A percentile compares a stretch with the other conserved stretches of the same genome.
These are phyloP conservation scores for Penicillium malachiteum DNA, from an alignment of 495 filamentous ascomycete genomes.

Conservation along the genomic window DNA sequence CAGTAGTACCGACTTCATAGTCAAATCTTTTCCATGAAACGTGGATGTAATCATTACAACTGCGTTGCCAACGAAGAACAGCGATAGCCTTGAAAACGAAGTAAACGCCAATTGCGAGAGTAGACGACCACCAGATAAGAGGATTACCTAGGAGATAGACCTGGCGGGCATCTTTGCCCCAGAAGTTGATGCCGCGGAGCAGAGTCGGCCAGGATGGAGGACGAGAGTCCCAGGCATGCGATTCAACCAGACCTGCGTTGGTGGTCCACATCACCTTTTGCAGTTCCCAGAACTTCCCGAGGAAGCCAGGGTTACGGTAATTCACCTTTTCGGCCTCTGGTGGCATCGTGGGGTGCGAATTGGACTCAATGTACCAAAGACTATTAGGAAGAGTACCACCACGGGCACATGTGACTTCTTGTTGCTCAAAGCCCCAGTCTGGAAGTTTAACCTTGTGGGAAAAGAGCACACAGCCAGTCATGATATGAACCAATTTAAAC, in stretches of 20 bases:
- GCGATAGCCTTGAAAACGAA: conserved; percentile 81
- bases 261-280: conserved; percentile 99
- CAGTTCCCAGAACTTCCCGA: conserved; percentile 99
- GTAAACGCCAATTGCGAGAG: conserved; percentile 76
- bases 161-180: conserved; percentile 91
- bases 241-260: conserved; percentile 93
- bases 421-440: conserved; percentile 94
- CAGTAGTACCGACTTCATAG: conserved; percentile 88
- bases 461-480: conserved; percentile 96
- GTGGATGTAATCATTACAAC: conserved; percentile 79
- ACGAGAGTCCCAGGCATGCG: conserved; percentile 96
- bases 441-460: conserved; percentile 98
- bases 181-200: conserved; percentile 97
- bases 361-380: conserved; percentile 92
- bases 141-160: conserved; percentile 97
- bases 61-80: conserved; percentile 90
- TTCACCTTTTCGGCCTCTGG: conserved; percentile 86
- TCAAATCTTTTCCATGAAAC: conserved; percentile 91
- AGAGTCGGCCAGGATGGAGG: conserved; percentile 92
- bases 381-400: conserved; percentile 93
- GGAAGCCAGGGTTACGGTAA: conserved; percentile 90
- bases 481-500: conserved; percentile 89
- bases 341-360: conserved; percentile 74
- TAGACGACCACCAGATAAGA: conserved; percentile 90
- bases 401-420: conserved; percentile 96